Conservation (phyloP, 306 rosid genomes). For the Malus asiatica region DNA sequence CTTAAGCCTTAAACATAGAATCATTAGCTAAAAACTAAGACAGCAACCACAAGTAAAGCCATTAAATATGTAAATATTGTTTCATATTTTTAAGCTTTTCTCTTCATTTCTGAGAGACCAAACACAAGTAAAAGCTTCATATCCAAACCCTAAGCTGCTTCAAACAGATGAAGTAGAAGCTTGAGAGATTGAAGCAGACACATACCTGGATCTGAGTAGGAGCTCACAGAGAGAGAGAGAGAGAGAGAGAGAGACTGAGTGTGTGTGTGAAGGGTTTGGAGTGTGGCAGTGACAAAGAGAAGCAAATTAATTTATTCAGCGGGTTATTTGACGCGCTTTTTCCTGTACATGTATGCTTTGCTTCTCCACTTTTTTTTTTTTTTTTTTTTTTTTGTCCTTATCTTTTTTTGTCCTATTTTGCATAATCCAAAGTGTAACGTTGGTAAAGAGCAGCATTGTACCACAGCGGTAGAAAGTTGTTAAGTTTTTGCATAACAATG, state of each 20-base stretch:
- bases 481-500: fast-evolving
- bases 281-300: background rate
- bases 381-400: conserved; percentile 8
- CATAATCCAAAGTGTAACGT: background rate
- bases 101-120: background rate
- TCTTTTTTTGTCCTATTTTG: conserved; percentile 8
- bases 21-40: conserved; percentile 1
- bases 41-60: background rate
- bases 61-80: background rate
- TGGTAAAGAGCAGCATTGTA: background rate
- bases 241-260: background rate
- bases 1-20: background rate
- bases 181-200: conserved; percentile 5
- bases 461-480: too few species aligned
- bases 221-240: background rate
- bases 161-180: conserved; percentile 9
- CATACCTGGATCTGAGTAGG: conserved; percentile 67
- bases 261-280: conserved; percentile 15
- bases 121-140: conserved; percentile 3
- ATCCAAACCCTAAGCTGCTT: conserved; percentile 11
- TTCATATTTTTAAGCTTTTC: background rate
- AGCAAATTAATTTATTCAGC: conserved; percentile 4
- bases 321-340: conserved; percentile 57
- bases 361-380: background rate
- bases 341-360: conserved; percentile 28